Evolutionary conservation across 805 yeast genomes (phyloP).

Genomic region (Saccharomyces cerevisiae): DNA sequence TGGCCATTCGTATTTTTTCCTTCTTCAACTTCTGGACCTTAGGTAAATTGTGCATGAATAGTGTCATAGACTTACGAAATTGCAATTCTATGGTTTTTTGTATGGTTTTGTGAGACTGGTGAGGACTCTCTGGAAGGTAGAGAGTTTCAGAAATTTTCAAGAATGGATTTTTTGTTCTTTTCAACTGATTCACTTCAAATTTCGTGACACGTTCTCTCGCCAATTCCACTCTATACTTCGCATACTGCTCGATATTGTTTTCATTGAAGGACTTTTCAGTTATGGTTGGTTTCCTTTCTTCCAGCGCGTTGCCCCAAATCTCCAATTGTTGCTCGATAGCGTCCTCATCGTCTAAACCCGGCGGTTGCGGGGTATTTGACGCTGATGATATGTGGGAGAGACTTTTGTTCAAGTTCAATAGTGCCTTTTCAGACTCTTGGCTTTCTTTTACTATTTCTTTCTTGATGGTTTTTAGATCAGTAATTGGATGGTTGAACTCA

Average conservation of each 20-base stretch:
- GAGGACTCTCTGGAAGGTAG: neutral
- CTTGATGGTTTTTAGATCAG: conserved; percentile 65
- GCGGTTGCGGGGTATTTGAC: neutral
- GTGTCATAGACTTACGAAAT: neutral
- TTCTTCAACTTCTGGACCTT: conserved; percentile 12
- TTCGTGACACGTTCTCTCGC: conserved; percentile 29
- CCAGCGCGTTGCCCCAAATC: neutral
- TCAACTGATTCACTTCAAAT: conserved; percentile 18
- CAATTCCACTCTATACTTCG: conserved; percentile 37
- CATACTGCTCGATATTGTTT: conserved; percentile 40
- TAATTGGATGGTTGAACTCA: conserved; percentile 48
- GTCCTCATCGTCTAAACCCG: neutral
- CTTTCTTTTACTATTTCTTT: conserved; percentile 74
- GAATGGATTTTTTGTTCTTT: conserved; percentile 23
- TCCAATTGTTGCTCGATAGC: conserved; percentile 1
- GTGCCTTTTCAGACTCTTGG: conserved; percentile 67
- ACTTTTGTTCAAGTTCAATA: conserved; percentile 30
- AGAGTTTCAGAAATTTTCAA: conserved; percentile 13
- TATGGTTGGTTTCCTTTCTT: neutral
- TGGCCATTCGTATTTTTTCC: conserved; percentile 25
- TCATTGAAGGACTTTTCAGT: conserved; percentile 37
- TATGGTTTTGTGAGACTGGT: neutral
- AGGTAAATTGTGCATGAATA: conserved; percentile 12
- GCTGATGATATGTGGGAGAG: neutral
- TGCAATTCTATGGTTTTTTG: neutral